Conservation (phyloP, 306 rosid species). For the Acacia melanoxylon region DNA sequence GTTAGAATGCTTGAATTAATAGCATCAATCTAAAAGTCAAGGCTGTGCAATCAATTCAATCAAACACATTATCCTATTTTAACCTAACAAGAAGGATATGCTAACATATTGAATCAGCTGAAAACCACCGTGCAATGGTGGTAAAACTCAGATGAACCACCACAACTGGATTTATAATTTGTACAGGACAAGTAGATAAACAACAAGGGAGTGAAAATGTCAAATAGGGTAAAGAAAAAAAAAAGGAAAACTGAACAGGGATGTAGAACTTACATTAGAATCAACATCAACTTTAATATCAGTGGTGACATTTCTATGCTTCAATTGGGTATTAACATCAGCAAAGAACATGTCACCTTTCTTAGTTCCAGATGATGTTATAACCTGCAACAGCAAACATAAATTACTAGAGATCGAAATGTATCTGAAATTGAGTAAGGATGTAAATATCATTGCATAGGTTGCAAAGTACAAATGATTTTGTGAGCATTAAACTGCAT, state of each 20-base stretch:
- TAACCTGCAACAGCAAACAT: constrained; percentile 55
- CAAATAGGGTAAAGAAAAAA: not conserved
- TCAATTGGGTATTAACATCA: constrained; percentile 86
- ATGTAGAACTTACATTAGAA: constrained; percentile 61
- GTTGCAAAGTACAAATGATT: not conserved
- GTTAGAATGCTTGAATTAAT: too few species aligned
- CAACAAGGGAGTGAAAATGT: not conserved
- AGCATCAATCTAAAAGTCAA: too few species aligned
- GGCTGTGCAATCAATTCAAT: not conserved
- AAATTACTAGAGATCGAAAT: not conserved
- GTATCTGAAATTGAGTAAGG: not conserved
- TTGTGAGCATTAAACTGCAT: constrained; percentile 8
- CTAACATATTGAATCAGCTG: not conserved
- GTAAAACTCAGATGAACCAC: constrained; percentile 6
- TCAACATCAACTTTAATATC: constrained; percentile 89
- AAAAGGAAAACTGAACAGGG: constrained; percentile 10
- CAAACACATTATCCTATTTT: not conserved
- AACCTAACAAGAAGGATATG: constrained; percentile 3
- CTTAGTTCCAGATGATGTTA: constrained; percentile 80
- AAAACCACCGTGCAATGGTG: not conserved
- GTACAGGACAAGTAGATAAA: not conserved
- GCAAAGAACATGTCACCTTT: constrained; percentile 80
- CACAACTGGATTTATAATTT: not conserved
- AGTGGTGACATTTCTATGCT: constrained; percentile 74
- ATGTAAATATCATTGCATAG: not conserved